Percentiles rank a stretch among this genome's conserved stretches.
Conservation (phyloP, 73 alveolate genomes). For the Paramecium tetraurelia region DNA sequence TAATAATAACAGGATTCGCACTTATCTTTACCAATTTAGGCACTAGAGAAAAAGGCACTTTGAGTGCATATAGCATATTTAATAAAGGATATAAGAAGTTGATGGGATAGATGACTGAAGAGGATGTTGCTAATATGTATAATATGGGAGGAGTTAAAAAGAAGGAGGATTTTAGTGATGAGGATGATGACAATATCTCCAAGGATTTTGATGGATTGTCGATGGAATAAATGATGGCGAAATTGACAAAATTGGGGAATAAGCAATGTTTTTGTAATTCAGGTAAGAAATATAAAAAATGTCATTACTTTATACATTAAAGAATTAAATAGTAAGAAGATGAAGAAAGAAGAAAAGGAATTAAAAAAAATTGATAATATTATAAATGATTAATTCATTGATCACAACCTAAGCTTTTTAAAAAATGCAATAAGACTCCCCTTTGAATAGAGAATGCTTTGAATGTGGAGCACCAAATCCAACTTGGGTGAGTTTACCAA, state of each 20-base stretch:
- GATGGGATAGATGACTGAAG: conserved; percentile 52
- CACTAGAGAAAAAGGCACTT: conserved; percentile 43
- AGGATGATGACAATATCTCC: not conserved
- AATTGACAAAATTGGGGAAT: conserved; percentile 50
- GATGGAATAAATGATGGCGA: conserved; percentile 52
- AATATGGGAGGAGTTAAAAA: conserved; percentile 7
- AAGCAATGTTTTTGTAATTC: conserved; percentile 39
- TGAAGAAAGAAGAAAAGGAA: conserved; percentile 12
- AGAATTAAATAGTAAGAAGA: conserved; percentile 28
- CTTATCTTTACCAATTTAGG: conserved; percentile 52
- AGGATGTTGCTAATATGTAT: conserved; percentile 30
- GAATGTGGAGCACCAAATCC: conserved; percentile 87
- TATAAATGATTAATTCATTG: conserved; percentile 24
- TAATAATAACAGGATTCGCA: not conserved
- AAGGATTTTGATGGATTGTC: conserved; percentile 7
- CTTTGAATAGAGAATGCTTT: conserved; percentile 73
- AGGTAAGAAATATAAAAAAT: conserved; percentile 51
- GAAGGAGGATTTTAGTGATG: not conserved
- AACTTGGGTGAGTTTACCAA: conserved; percentile 91
- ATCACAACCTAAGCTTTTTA: conserved; percentile 23
- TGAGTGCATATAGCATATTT: conserved; percentile 53
- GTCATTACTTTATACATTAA: conserved; percentile 10
- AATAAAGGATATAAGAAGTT: conserved; percentile 55
- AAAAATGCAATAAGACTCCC: conserved; percentile 30
- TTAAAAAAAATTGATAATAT: conserved; percentile 16